These are phyloP conservation scores for Daucus carota DNA, from an alignment of 129 eudicot genomes.

Conservation along the genomic window DH1_v3.0 NC_030381.2:5381501-5382000, in stretches of 20 bases:
- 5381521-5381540: conserved; percentile 64
- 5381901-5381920: conserved; percentile 70
- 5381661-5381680: neutral
- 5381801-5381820: neutral
- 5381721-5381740: no score
- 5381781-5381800: no score
- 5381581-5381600: neutral
- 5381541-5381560: conserved; percentile 80
- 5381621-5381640: neutral
- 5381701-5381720: neutral
- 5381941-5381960: conserved; percentile 82
- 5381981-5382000: conserved; percentile 90
- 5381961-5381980: conserved; percentile 84
- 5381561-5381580: conserved; percentile 19
- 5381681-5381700: neutral
- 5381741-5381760: no score
- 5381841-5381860: neutral
- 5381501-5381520: conserved; percentile 54
- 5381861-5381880: neutral
- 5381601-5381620: neutral
- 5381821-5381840: neutral
- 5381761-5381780: no score
- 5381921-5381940: conserved; percentile 74
- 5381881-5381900: neutral
- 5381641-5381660: neutral